Evolutionary conservation across 2,329 filamentous ascomycete genomes (phyloP).

Genomic region (Neophaeococcomyces mojaviensis): DNA sequence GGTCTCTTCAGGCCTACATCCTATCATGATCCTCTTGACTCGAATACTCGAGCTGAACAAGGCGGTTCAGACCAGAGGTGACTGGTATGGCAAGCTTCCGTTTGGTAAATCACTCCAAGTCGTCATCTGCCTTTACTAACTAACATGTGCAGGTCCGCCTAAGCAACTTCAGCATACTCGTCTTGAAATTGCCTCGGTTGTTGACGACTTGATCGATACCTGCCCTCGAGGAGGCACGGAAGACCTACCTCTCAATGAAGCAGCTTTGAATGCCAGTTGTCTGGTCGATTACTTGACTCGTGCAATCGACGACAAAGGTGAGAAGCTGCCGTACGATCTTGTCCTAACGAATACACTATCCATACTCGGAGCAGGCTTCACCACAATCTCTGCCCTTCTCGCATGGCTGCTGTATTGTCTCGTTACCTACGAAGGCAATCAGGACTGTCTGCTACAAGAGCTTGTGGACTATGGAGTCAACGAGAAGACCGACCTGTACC

Average conservation of each 20-base stretch:
- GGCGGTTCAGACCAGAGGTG: conserved; percentile 46
- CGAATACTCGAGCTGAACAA: conserved; percentile 51
- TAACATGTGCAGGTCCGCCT: too few relatives aligned
- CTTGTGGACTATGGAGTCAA: conserved; percentile 44
- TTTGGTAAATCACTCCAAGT: conserved; percentile 57
- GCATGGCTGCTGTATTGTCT: conserved; percentile 53
- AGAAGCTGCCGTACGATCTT: conserved; percentile 44
- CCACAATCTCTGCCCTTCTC: conserved; percentile 51
- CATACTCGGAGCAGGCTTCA: conserved; percentile 53
- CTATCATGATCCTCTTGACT: conserved; percentile 46
- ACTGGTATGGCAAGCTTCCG: conserved; percentile 51
- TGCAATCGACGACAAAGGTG: conserved; percentile 47
- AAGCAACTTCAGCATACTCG: not conserved
- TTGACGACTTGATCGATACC: conserved; percentile 21
- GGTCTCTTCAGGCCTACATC: conserved; percentile 42
- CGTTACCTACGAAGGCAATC: conserved; percentile 47
- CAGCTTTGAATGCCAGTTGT: conserved; percentile 39
- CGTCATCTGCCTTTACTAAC: too few relatives aligned
- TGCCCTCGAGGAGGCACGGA: conserved; percentile 20
- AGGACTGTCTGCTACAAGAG: conserved; percentile 52
- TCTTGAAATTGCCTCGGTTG: not conserved
- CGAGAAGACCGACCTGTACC: conserved; percentile 38
- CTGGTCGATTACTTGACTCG: conserved; percentile 45
- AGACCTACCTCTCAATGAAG: conserved; percentile 34
- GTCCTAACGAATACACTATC: conserved; percentile 28